Percentiles rank a stretch among this genome's conserved stretches.
These are phyloP conservation scores for Solanum rostratum DNA, from an alignment of 257 asterid genomes.

Conservation along the genomic window DNA sequence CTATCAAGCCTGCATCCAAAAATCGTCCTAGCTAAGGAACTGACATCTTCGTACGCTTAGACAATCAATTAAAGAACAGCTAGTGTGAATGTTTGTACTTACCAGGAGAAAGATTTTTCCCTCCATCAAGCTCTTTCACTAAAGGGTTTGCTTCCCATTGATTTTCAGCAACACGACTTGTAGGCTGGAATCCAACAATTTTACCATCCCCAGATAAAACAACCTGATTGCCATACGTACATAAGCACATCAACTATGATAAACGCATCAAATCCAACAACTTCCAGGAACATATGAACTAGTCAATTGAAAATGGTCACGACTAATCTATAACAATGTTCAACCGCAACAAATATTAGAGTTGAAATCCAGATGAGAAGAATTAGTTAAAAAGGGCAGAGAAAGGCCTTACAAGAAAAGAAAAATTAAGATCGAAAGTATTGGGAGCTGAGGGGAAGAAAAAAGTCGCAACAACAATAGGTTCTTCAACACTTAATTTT, in stretches of 20 bases:
- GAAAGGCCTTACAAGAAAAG: background rate
- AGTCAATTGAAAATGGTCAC: background rate
- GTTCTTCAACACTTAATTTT: background rate
- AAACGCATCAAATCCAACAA: background rate
- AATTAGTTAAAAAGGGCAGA: background rate
- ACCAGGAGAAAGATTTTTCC: constrained; percentile 71
- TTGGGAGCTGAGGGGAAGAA: background rate
- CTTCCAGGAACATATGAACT: background rate
- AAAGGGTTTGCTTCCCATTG: constrained; percentile 84
- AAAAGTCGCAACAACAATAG: background rate
- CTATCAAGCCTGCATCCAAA: constrained; percentile 51
- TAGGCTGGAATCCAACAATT: constrained; percentile 66
- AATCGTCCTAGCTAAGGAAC: background rate
- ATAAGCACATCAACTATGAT: background rate
- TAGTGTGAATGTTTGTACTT: background rate
- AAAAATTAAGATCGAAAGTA: background rate
- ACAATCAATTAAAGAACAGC: background rate
- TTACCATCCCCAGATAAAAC: constrained; percentile 44
- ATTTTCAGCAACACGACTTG: constrained; percentile 70
- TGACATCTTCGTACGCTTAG: background rate
- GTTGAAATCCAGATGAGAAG: background rate
- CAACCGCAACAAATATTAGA: background rate
- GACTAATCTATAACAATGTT: background rate
- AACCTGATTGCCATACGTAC: constrained; percentile 27
- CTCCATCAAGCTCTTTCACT: constrained; percentile 60